Evolutionary conservation across 257 asterid species (phyloP).

Genomic region (Voacanga thouarsii): DNA sequence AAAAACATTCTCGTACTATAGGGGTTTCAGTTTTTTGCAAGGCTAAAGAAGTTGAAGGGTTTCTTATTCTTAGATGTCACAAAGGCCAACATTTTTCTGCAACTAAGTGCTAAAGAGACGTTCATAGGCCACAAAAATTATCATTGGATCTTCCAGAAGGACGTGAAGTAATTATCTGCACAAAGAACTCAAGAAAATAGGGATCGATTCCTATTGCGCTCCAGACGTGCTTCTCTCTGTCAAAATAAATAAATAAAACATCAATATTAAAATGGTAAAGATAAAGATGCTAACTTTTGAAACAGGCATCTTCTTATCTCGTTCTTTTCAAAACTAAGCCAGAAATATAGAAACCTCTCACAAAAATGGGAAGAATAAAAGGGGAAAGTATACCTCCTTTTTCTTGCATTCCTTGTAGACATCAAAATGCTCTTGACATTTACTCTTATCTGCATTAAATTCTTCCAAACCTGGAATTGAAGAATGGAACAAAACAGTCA

Average conservation of each 20-base stretch:
- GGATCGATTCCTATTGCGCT: constrained; percentile 75
- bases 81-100: neutral
- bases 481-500: no score
- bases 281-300: neutral
- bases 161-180: constrained; percentile 3
- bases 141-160: constrained; percentile 3
- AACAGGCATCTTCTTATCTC: neutral
- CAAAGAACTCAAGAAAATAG: constrained; percentile 57
- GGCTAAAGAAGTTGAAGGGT: neutral
- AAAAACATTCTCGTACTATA: neutral
- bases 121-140: neutral
- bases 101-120: neutral
- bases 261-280: neutral
- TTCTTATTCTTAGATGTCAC: neutral
- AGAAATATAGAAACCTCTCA: neutral
- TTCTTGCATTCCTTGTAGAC: constrained; percentile 92
- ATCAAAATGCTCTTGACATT: constrained; percentile 91
- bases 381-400: constrained; percentile 56
- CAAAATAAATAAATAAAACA: constrained; percentile 14
- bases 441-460: constrained; percentile 62
- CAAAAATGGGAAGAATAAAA: neutral
- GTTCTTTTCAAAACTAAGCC: neutral
- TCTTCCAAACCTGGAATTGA: constrained; percentile 64
- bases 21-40: neutral
- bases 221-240: constrained; percentile 97